Percentiles rank a stretch among this genome's conserved stretches.
phyloP scores from a whole-genome alignment of 805 yeast species.

The Myxozyma neotropica region DNA sequence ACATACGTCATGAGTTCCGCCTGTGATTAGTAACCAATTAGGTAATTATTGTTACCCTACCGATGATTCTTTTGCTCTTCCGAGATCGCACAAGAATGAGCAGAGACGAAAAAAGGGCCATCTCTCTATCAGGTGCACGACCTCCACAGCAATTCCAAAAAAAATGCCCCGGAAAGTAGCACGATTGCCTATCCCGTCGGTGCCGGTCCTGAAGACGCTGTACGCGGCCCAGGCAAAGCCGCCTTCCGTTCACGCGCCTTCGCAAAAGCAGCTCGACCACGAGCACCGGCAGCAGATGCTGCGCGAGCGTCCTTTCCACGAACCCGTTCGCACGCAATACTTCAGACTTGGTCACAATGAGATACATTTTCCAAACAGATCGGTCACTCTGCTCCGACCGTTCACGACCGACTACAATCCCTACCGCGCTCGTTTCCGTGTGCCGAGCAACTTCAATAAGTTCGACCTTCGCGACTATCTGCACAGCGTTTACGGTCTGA shows the following conservation, averaged over 20 bases:
- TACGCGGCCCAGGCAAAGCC: constrained; percentile 23
- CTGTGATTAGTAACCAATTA: neutral
- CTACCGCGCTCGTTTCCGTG: constrained; percentile 93
- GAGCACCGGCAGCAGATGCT: constrained; percentile 13
- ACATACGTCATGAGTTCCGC: too few relatives aligned
- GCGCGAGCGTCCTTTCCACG: constrained; percentile 12
- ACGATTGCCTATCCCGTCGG: constrained; percentile 22
- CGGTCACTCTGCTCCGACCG: constrained; percentile 81
- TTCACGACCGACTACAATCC: constrained; percentile 50
- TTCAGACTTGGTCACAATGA: constrained; percentile 77
- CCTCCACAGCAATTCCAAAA: too few relatives aligned
- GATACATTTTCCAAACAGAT: constrained; percentile 82
- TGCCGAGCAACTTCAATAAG: constrained; percentile 91
- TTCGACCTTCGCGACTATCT: constrained; percentile 92
- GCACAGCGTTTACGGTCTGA: constrained; percentile 83
- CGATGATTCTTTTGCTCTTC: neutral
- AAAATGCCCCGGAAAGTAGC: constrained; percentile 8
- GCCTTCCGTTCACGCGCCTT: constrained; percentile 14
- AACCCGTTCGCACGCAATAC: constrained; percentile 41
- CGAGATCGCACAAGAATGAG: too few relatives aligned
- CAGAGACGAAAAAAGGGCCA: too few relatives aligned
- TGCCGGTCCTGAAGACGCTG: constrained; percentile 21
- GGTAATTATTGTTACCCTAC: neutral
- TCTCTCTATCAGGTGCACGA: too few relatives aligned
- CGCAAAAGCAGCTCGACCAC: constrained; percentile 18